phyloP scores from a whole-genome alignment of 2,329 filamentous ascomycete species.

The Dothideomycetes sp. region DNA sequence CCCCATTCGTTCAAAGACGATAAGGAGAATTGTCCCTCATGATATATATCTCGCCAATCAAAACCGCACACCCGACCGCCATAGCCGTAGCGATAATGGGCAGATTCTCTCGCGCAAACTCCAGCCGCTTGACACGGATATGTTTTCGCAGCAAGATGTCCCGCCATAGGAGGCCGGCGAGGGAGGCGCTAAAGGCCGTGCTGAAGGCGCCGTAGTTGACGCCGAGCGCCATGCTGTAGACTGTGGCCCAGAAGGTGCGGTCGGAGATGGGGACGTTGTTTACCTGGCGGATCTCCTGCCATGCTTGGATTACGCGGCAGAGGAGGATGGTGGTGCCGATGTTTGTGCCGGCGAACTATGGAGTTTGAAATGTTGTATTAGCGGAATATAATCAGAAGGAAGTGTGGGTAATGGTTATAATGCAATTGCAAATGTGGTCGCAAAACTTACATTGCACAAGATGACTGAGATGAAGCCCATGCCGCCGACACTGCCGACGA shows the following conservation, averaged over 20 bases:
- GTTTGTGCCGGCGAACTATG: constrained; percentile 63
- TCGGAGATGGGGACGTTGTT: constrained; percentile 43
- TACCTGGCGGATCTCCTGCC: constrained; percentile 47
- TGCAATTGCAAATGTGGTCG: background rate
- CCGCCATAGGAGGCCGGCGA: constrained; percentile 62
- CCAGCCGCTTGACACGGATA: constrained; percentile 50
- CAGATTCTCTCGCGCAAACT: constrained; percentile 59
- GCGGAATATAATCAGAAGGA: background rate
- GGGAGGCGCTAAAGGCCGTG: constrained; percentile 58
- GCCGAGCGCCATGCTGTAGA: constrained; percentile 64
- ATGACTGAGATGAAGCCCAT: constrained; percentile 65
- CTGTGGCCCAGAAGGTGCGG: constrained; percentile 60
- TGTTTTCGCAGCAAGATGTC: constrained; percentile 59
- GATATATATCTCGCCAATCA: constrained; percentile 56
- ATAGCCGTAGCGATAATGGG: constrained; percentile 61
- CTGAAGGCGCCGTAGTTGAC: constrained; percentile 69
- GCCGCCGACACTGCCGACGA: constrained; percentile 55
- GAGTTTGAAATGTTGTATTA: constrained; percentile 9
- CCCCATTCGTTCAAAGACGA: too few species aligned
- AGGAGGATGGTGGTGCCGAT: constrained; percentile 67
- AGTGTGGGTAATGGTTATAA: background rate
- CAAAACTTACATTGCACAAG: constrained; percentile 55
- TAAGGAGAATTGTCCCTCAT: constrained; percentile 33
- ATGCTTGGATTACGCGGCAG: constrained; percentile 58
- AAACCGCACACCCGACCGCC: constrained; percentile 49